Evolutionary conservation across 345 rosid species (phyloP).

Genomic region (Rhodamnia argentea): DNA sequence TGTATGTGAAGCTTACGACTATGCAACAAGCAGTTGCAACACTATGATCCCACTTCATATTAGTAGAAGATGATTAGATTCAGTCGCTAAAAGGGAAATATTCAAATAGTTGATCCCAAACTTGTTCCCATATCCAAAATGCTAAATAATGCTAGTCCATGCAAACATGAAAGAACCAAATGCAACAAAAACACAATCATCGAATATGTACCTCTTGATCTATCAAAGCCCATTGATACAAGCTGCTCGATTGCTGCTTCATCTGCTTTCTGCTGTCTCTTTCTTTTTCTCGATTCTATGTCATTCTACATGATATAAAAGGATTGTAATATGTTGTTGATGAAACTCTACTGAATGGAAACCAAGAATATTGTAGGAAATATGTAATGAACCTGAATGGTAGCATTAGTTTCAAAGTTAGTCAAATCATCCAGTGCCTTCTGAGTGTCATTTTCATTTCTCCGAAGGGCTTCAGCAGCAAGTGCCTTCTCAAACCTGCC

Average conservation of each 20-base stretch:
- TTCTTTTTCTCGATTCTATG: slow-evolving; percentile 67
- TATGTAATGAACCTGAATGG: slow-evolving; percentile 41
- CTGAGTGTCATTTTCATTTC: slow-evolving; percentile 75
- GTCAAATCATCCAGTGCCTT: slow-evolving; percentile 88
- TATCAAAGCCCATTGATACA: slow-evolving; percentile 88
- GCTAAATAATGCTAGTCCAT: background rate
- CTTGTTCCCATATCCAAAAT: background rate
- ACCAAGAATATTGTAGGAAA: background rate
- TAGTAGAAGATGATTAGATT: background rate
- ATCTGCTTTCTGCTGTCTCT: slow-evolving; percentile 29
- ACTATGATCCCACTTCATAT: background rate
- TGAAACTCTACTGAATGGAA: background rate
- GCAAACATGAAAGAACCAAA: background rate
- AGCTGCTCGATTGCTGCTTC: slow-evolving; percentile 38
- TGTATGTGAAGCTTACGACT: background rate
- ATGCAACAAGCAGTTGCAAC: background rate
- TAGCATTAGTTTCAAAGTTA: slow-evolving; percentile 51
- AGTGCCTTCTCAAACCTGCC: slow-evolving; percentile 78
- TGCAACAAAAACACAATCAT: background rate
- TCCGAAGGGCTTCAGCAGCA: slow-evolving; percentile 84
- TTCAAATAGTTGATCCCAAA: background rate
- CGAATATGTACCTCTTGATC: slow-evolving; percentile 42
- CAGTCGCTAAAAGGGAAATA: background rate
- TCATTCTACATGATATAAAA: slow-evolving; percentile 23
- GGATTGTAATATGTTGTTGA: background rate